A percentile compares a stretch with the other conserved stretches of the same genome.
These are phyloP conservation scores for Neobulgaria alba DNA, from an alignment of 2,329 filamentous ascomycete species.

Conservation along the genomic window DNA sequence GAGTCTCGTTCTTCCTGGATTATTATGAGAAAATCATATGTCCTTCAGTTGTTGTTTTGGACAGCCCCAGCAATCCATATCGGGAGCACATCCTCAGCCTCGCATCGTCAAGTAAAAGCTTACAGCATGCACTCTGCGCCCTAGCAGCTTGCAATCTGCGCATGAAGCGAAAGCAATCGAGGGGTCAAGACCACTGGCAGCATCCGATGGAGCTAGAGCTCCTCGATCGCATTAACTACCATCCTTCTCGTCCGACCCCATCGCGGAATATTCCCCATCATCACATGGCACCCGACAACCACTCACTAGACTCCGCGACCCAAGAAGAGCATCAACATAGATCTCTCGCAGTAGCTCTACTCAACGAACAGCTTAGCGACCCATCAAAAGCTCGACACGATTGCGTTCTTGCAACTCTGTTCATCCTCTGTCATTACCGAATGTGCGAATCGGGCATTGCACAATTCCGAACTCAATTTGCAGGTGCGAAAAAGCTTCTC, in stretches of 20 bases:
- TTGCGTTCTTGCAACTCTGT: constrained; percentile 76
- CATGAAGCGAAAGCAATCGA: constrained; percentile 65
- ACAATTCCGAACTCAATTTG: constrained; percentile 88
- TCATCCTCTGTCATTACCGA: constrained; percentile 84
- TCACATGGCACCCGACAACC: constrained; percentile 33
- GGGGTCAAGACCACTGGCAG: constrained; percentile 44
- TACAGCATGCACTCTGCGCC: constrained; percentile 90
- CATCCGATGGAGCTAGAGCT: constrained; percentile 30
- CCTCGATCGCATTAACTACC: constrained; percentile 24
- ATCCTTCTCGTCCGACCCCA: constrained; percentile 14
- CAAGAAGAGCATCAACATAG: constrained; percentile 81
- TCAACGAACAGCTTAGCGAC: constrained; percentile 80
- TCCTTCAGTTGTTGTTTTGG: constrained; percentile 84
- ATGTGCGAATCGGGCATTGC: constrained; percentile 90
- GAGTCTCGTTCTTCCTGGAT: constrained; percentile 82
- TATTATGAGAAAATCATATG: constrained; percentile 93
- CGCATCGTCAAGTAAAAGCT: constrained; percentile 66
- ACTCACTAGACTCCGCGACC: constrained; percentile 44
- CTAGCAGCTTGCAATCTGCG: constrained; percentile 82
- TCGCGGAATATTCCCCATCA: constrained; percentile 19
- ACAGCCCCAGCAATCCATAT: constrained; percentile 79
- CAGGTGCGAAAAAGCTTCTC: constrained; percentile 84
- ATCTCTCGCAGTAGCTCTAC: constrained; percentile 66
- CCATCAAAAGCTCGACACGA: constrained; percentile 69
- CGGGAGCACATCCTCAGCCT: constrained; percentile 73